These are phyloP conservation scores for Clarkia xantiana DNA, from an alignment of 345 rosid species.

Conservation along the genomic window DNA sequence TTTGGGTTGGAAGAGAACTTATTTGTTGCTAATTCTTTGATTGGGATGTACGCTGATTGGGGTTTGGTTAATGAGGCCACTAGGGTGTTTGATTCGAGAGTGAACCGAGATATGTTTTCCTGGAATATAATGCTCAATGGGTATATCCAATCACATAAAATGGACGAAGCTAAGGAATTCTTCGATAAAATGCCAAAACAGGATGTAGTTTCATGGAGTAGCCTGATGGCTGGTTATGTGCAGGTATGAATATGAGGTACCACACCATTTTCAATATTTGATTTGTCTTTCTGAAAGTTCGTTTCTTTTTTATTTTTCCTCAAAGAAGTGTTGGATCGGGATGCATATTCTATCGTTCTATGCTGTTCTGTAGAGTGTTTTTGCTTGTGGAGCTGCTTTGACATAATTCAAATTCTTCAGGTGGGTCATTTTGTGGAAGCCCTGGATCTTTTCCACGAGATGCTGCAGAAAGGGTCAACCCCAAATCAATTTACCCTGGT, in stretches of 20 bases:
- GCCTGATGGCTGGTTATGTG: slow-evolving; percentile 12
- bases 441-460: slow-evolving; percentile 12
- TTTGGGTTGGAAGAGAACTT: slow-evolving; percentile 10
- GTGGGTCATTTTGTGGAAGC: slow-evolving; percentile 13
- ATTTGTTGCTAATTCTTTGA: slow-evolving; percentile 12
- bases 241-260: slow-evolving; percentile 2
- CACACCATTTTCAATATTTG: not conserved
- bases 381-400: no score
- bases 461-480: slow-evolving; percentile 6
- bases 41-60: slow-evolving; percentile 13
- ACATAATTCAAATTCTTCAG: slow-evolving; percentile 1
- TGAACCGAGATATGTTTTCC: slow-evolving; percentile 4
- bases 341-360: no score
- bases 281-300: no score
- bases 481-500: slow-evolving; percentile 16
- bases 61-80: slow-evolving; percentile 12
- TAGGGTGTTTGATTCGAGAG: slow-evolving; percentile 11
- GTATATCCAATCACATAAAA: slow-evolving; percentile 1
- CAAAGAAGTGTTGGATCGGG: no score
- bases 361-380: no score
- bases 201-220: slow-evolving; percentile 10
- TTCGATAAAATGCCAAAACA: slow-evolving; percentile 7
- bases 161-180: slow-evolving; percentile 6
- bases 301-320: no score
- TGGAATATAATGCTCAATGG: slow-evolving; percentile 9